Evolutionary conservation across 257 asterid genomes (phyloP), one percentile per base, ranked within the genome.

Genomic region (Nicotiana otophora): DNA sequence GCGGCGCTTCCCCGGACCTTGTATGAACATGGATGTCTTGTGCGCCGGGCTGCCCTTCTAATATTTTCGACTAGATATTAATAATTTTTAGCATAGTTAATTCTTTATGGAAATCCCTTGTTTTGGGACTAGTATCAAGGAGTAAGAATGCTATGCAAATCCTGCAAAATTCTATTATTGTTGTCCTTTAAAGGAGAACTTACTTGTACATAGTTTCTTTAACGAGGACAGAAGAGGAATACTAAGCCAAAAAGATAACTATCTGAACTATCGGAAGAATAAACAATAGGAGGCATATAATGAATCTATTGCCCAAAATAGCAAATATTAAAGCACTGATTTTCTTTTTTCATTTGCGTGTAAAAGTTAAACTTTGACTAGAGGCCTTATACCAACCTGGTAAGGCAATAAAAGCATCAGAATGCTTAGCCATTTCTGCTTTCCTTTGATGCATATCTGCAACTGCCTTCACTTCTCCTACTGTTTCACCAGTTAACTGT

Each of bases 391-490:
- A 86, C 91, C 62, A 85, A 95, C 99, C 99, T 90, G 99, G 99
- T 85, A 96, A 92, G 89, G 99, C 99, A 92, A 96, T 96, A 91
- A 96, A 96, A 85, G 99, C 99, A 87, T 96, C 97, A n/a, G 99
- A 96, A 77, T 96, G 95, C 90, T 80, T 92, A 78, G 97, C 97
- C 99, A 96, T 96, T 87, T 96, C 98, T 58, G 99, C 99, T 90
- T 96, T 96, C 87, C 99, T 93, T 91, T 96, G 97, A 83, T 96
- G 99, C 99, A 96, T 96, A 87, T 88, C 97, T 85, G 97, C 95
- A 84, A 96, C 99, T 81, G 97, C 97, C 90, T 91, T 94, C 94
- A 96, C 98, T 93, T 96, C 97, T 83, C 99, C 99, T 87, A 96
- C 98, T 84, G 98, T 94, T 88, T 86, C 91, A 83, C 99, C 99